A percentile compares a stretch with the other conserved stretches of the same genome.
phyloP scores from a whole-genome alignment of 495 filamentous ascomycete species.

The Talaromyces nanjingensis region DNA sequence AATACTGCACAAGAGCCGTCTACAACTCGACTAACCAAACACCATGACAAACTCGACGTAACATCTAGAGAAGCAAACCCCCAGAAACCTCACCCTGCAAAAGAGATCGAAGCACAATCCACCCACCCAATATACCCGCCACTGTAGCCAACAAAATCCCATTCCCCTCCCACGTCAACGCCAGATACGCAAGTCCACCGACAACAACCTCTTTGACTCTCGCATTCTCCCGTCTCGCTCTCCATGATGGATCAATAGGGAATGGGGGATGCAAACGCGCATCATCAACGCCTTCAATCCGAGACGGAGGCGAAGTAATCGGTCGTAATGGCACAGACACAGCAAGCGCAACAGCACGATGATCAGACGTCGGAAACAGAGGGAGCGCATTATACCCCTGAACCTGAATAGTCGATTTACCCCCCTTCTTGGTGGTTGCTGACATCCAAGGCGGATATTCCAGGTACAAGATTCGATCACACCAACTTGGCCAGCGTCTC shows the following conservation, averaged over 20 bases:
- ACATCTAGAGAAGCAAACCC: neutral
- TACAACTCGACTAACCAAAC: neutral
- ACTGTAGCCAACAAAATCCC: conserved; percentile 37
- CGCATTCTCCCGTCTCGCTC: conserved; percentile 37
- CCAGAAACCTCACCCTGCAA: conserved; percentile 10
- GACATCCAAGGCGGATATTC: conserved; percentile 48
- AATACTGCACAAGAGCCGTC: neutral
- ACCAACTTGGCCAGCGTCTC: conserved; percentile 89
- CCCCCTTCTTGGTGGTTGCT: conserved; percentile 6
- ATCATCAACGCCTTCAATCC: conserved; percentile 17
- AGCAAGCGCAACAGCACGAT: conserved; percentile 70
- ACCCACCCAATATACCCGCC: conserved; percentile 37
- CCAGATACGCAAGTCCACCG: conserved; percentile 49
- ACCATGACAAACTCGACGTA: neutral
- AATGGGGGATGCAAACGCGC: conserved; percentile 41
- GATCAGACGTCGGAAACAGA: conserved; percentile 70
- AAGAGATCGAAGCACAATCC: conserved; percentile 36
- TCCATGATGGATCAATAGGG: conserved; percentile 47
- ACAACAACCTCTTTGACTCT: conserved; percentile 52
- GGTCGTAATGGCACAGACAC: conserved; percentile 47
- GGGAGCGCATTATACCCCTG: conserved; percentile 67
- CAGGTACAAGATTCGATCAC: conserved; percentile 80
- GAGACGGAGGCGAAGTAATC: conserved; percentile 13
- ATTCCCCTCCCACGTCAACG: conserved; percentile 55
- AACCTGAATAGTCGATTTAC: conserved; percentile 34